Conservation (phyloP, 228 moss, liverwort and hornwort species). For the Sphagnum fallax region DNA sequence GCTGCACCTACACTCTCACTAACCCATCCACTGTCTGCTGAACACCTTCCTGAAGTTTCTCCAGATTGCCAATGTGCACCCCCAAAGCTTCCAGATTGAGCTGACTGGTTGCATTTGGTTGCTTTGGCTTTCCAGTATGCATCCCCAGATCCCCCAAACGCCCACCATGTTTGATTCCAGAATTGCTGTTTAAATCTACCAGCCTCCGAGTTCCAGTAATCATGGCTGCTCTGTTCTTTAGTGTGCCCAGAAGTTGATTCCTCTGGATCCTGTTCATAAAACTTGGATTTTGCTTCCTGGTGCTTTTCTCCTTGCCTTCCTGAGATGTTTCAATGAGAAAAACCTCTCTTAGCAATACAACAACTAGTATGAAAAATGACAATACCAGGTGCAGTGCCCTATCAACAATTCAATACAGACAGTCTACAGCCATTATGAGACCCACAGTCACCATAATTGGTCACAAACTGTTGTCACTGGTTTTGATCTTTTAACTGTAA, state of each 20-base stretch:
- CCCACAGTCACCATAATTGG: background rate
- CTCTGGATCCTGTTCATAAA: slow-evolving; percentile 16
- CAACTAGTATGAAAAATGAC: background rate
- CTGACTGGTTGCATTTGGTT: slow-evolving; percentile 14
- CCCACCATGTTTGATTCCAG: slow-evolving; percentile 40
- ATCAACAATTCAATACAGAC: background rate
- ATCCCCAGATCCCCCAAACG: slow-evolving; percentile 10
- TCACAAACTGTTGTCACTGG: background rate
- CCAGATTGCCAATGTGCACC: slow-evolving; percentile 17
- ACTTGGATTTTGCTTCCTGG: slow-evolving; percentile 8
- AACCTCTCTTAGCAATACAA: background rate
- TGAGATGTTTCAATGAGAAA: slow-evolving; percentile 11
- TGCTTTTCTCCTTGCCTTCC: slow-evolving; percentile 32
- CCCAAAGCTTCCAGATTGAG: background rate
- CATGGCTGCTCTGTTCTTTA: slow-evolving; percentile 2
- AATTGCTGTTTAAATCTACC: slow-evolving; percentile 31
- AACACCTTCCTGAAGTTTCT: slow-evolving; percentile 15
- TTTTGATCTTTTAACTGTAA: background rate
- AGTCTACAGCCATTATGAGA: background rate
- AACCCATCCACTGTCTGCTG: slow-evolving; percentile 7
- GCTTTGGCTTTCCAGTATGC: slow-evolving; percentile 14
- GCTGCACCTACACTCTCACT: slow-evolving; percentile 21
- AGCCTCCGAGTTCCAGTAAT: slow-evolving; percentile 27
- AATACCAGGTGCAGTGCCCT: no score
- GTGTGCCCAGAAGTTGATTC: slow-evolving; percentile 24